A percentile compares a stretch with the other conserved stretches of the same genome.
These are phyloP conservation scores for Sugiyamaella castrensis DNA, from an alignment of 1,139 yeast species.

Conservation along the genomic window DNA sequence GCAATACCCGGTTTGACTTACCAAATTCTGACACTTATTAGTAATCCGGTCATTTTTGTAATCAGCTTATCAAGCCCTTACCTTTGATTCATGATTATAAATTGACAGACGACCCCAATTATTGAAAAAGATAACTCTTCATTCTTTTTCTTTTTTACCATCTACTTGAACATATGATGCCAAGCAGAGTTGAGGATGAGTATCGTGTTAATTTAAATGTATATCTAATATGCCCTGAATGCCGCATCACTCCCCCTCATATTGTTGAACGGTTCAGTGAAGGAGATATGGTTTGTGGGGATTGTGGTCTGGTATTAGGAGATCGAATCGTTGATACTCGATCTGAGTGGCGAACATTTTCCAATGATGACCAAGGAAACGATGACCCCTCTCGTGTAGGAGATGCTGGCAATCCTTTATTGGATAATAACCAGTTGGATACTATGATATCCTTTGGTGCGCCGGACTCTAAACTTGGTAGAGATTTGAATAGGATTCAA, in stretches of 20 bases:
- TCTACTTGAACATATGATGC: conserved; percentile 7
- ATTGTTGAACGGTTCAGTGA: conserved; percentile 92
- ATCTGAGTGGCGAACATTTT: conserved; percentile 97
- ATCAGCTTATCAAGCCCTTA: too few relatives aligned
- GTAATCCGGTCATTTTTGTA: too few relatives aligned
- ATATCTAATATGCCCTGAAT: conserved; percentile 91
- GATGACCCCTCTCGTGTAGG: conserved; percentile 99
- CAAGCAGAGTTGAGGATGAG: conserved; percentile 23
- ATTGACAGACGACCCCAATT: too few relatives aligned
- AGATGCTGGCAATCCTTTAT: conserved; percentile 92
- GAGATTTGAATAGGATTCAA: conserved; percentile 89
- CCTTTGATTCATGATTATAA: too few relatives aligned
- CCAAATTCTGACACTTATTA: too few relatives aligned
- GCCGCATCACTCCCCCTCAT: conserved; percentile 94
- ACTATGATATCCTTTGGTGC: conserved; percentile 88
- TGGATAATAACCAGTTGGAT: conserved; percentile 88
- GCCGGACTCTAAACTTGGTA: conserved; percentile 60
- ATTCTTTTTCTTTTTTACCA: too few relatives aligned
- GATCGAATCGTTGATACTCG: conserved; percentile 92
- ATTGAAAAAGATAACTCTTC: too few relatives aligned
- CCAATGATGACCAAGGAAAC: conserved; percentile 94
- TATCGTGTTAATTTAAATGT: conserved; percentile 63
- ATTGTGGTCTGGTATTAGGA: conserved; percentile 91
- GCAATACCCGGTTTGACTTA: too few relatives aligned
- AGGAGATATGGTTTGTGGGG: conserved; percentile 96